Base-by-base conservation (phyloP, 495 filamentous ascomycete species). In the Cladorrhinum samala region DNA sequence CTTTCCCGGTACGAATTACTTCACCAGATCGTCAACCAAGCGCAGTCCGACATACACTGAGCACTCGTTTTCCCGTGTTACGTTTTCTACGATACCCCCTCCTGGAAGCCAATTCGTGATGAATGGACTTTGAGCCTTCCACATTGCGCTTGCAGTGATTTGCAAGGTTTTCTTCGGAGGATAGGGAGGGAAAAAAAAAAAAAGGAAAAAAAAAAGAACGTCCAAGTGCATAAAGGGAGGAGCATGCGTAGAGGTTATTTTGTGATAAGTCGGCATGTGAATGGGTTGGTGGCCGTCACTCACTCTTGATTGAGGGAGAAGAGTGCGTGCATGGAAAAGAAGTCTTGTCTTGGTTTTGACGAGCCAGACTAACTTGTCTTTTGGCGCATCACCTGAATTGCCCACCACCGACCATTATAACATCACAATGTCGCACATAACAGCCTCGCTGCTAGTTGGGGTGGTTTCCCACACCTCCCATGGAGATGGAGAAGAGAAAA, bases 11-110 rank as follows among this genome's bases (percentile, higher is more conserved):
- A 55, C 59, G 50, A 53, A 48, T 39, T 50, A 33, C 53, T 27
- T 36, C 50, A 57, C 33, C 39, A 48, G 24, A 47, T 42, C 39
- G 49, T 30, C 41, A 43, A 39, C 53, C 50, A 43, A 36, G 52
- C 37, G 56, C 58, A 47, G 55, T 60, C 59, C 59, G 55, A 57
- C 53, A 58, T 53, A 47, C 61, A 55, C 55, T 52, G 41, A 53
- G 36, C 21, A 25, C 27, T 23, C 3, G 37, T 43, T 60, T 59
- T 60, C 50, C 49, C 58, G 53, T 60, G 51, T 63, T 41, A 33
- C 27, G 11, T 19, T 55, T n/a, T 20, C 42, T 23, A 49, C 37
- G 46, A 47, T 50, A 46, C 55, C 23, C 20, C 45, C 38, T 38
- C 24, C 24, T 38, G 23, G 38, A 50, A 50, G 13, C 44, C 48